Evolutionary conservation across 2,329 filamentous ascomycete genomes (phyloP), one percentile per base, ranked within the genome.

Genomic region (Exophiala mesophila): DNA sequence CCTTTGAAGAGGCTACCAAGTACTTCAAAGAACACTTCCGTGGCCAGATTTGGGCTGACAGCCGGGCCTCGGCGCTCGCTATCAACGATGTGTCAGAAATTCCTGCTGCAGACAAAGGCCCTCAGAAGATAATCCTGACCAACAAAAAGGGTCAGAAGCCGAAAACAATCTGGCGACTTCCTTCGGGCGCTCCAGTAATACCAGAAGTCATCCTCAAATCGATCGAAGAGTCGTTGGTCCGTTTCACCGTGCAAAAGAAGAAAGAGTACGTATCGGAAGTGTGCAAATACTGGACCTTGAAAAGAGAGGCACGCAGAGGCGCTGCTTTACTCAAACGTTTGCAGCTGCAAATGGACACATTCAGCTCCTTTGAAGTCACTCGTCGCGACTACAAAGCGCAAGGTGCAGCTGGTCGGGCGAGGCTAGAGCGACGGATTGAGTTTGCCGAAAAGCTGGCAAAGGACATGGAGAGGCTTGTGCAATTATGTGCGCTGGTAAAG

Each of bases 271-370:
- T 94, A 2, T 83, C 88, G 44, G 90, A 96, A 63, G 86, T 86
- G 2, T 97, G 90, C 68, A 88, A 88, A 55, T 98, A 97, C 66
- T 98, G 92, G 92, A 97, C 92, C 0, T 66, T 98, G 50, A 98
- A 98, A 68, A 80, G 92, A 42, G 92, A 98, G 63, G 86, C 90
- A 49, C 81, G 92, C 23, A 78, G 92, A 45, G 92, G 92, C 34
- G 92, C 92, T 20, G 88, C 92, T 3, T 72, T 98, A 41, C 75
- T 98, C 46, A 97, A 97, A 67, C 81, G 92, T 24, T 73, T 98
- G 15, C 92, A 98, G 62, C 69, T 97, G 44, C 89, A 96, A 63
- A 85, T 96, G 75, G 90, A 97, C 63, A 87, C 88, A 0, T 98
- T 97, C 63, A 90, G 90, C 5, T 95, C 88, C 0, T 95, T 96